Conservation (phyloP, 2,329 filamentous ascomycete genomes). For the Neopestalotiopsis clavispora region DNA sequence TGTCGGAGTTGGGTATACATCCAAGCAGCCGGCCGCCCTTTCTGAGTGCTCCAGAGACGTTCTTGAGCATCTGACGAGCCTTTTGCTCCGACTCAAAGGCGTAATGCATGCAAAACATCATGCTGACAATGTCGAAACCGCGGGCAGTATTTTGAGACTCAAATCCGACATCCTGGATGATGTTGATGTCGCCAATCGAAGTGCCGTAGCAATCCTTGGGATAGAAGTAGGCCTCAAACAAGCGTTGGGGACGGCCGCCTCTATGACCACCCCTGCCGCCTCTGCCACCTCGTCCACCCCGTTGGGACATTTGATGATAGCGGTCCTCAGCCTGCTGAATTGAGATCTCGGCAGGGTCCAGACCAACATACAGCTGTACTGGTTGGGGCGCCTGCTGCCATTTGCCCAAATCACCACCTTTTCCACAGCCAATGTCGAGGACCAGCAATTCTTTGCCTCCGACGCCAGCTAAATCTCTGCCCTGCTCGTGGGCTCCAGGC, state of each 20-base stretch:
- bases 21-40: conserved; percentile 95
- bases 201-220: conserved; percentile 93
- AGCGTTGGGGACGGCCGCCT: conserved; percentile 53
- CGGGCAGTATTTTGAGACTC: conserved; percentile 77
- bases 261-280: conserved; percentile 53
- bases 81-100: conserved; percentile 93
- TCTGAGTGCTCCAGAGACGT: conserved; percentile 87
- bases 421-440: conserved; percentile 94
- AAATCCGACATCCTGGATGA: conserved; percentile 87
- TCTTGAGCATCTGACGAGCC: conserved; percentile 88
- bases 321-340: conserved; percentile 89
- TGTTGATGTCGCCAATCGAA: conserved; percentile 78
- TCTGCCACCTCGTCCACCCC: conserved; percentile 54
- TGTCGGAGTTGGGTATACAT: conserved; percentile 95
- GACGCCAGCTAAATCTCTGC: conserved; percentile 43
- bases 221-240: conserved; percentile 87
- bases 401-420: conserved; percentile 93
- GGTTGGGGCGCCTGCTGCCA: conserved; percentile 94
- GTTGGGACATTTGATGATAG: conserved; percentile 73
- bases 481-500: conserved; percentile 61
- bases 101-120: conserved; percentile 99
- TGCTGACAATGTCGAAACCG: conserved; percentile 94
- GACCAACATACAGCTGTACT: conserved; percentile 90
- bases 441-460: conserved; percentile 72
- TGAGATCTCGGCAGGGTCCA: conserved; percentile 91